Evolutionary conservation across 1,139 yeast genomes (phyloP).

Genomic region (Candida neerlandica): DNA sequence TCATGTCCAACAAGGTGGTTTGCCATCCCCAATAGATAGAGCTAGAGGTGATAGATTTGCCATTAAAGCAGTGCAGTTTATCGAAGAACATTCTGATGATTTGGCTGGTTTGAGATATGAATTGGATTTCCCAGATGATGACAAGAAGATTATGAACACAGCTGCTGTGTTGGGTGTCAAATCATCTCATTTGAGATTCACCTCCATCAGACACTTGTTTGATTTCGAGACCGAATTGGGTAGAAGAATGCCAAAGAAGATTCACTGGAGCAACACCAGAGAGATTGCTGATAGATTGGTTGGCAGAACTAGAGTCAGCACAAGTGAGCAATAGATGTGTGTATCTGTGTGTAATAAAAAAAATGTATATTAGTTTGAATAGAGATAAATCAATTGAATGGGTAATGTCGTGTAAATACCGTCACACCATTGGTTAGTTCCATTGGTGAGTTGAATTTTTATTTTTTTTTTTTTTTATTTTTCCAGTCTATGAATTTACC

Average conservation of each 20-base stretch:
- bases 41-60: conserved; percentile 91
- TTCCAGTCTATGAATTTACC: too few relatives aligned
- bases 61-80: conserved; percentile 81
- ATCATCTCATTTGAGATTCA: conserved; percentile 74
- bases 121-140: conserved; percentile 37
- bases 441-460: too few relatives aligned
- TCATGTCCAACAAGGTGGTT: conserved; percentile 97
- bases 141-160: conserved; percentile 47
- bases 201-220: conserved; percentile 73
- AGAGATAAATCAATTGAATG: not conserved
- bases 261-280: conserved; percentile 79
- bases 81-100: conserved; percentile 52
- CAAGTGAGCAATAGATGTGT: not conserved
- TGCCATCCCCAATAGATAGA: conserved; percentile 94
- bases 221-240: conserved; percentile 82
- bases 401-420: too few relatives aligned
- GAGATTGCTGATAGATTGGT: conserved; percentile 83
- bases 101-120: conserved; percentile 28
- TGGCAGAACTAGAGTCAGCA: conserved; percentile 56
- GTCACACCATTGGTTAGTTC: too few relatives aligned
- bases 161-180: conserved; percentile 89
- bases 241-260: conserved; percentile 84
- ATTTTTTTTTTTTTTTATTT: too few relatives aligned
- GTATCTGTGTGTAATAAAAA: too few relatives aligned
- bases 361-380: not conserved